phyloP scores from a whole-genome alignment of 2,329 filamentous ascomycete genomes.

The Triangularia verruculosa region DNA sequence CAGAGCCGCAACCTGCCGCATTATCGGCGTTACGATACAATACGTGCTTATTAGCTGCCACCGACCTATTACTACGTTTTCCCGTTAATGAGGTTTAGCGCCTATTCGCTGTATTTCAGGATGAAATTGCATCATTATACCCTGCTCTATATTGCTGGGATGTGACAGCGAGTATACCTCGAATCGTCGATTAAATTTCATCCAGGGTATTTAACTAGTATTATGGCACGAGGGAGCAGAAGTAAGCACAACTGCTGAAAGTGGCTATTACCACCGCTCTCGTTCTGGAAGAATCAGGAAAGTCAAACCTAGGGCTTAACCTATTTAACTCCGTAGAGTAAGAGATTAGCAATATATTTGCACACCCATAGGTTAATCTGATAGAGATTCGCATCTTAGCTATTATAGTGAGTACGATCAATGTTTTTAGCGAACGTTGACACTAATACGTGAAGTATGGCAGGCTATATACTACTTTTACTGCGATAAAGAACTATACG shows the following conservation, averaged over 20 bases:
- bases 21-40: neutral
- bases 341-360: conserved; percentile 34
- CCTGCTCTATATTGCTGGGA: neutral
- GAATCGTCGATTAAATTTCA: neutral
- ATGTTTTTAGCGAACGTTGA: neutral
- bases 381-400: conserved; percentile 35
- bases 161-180: neutral
- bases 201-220: neutral
- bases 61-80: neutral
- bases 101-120: conserved; percentile 35
- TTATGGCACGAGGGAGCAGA: neutral
- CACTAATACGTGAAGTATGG: neutral
- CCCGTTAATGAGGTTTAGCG: conserved; percentile 28
- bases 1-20: neutral
- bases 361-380: conserved; percentile 31
- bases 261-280: neutral
- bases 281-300: neutral
- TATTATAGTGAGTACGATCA: conserved; percentile 30
- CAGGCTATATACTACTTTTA: conserved; percentile 41
- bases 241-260: neutral
- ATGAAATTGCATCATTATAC: conserved; percentile 34
- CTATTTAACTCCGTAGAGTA: conserved; percentile 25
- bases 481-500: conserved; percentile 47
- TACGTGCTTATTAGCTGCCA: neutral
- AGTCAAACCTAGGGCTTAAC: neutral